These are phyloP conservation scores for Linnemannia hyalina DNA, from an alignment of 192 early-diverging fungal genomes.

Conservation along the genomic window DNA sequence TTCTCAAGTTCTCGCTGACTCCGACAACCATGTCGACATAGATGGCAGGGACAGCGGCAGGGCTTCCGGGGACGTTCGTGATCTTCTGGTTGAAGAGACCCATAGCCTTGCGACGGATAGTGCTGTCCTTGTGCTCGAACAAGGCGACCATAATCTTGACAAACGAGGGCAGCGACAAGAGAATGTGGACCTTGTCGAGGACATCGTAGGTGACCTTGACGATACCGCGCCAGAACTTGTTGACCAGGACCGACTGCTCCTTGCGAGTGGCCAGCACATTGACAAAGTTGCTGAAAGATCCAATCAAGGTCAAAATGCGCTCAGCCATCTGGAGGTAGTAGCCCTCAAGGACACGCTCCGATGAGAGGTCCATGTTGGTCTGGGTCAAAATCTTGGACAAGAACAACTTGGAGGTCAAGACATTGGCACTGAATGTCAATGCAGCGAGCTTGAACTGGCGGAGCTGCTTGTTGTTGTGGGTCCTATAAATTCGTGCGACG, in stretches of 20 bases:
- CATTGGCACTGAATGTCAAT: conserved; percentile 65
- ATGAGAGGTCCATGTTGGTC: conserved; percentile 43
- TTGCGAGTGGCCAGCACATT: conserved; percentile 42
- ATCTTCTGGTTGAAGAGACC: conserved; percentile 80
- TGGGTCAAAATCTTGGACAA: conserved; percentile 61
- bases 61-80: conserved; percentile 56
- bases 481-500: background rate
- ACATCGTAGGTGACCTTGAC: conserved; percentile 77
- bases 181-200: conserved; percentile 80
- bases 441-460: conserved; percentile 75
- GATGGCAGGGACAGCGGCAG: conserved; percentile 60
- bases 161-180: conserved; percentile 84
- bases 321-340: conserved; percentile 68
- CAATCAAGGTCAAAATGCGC: conserved; percentile 66
- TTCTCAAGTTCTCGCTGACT: conserved; percentile 62
- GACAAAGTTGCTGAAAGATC: conserved; percentile 63
- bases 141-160: conserved; percentile 76
- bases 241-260: conserved; percentile 43
- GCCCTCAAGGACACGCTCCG: conserved; percentile 58
- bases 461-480: conserved; percentile 69
- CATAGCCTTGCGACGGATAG: conserved; percentile 82
- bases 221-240: conserved; percentile 65
- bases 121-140: conserved; percentile 67
- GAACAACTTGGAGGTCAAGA: conserved; percentile 67
- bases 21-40: conserved; percentile 61